A percentile compares a stretch with the other conserved stretches of the same genome.
Conservation (phyloP, 306 rosid species). For the Betula pendula region DNA sequence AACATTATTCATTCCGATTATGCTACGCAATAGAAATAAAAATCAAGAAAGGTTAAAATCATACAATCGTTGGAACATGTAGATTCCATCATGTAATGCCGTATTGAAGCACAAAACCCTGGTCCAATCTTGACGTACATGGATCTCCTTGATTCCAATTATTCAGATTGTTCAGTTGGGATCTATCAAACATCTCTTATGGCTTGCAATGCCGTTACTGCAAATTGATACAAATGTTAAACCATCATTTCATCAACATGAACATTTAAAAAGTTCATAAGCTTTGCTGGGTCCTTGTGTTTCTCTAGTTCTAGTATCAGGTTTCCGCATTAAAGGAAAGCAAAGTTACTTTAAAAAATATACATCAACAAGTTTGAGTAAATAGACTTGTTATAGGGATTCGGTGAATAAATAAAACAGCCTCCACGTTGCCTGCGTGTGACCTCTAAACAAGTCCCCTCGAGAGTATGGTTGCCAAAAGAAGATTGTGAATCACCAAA, state of each 20-base stretch:
- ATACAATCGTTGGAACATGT: constrained; percentile 83
- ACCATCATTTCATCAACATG: constrained; percentile 22
- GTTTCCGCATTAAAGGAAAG: not conserved
- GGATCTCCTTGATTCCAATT: constrained; percentile 84
- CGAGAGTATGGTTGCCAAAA: constrained; percentile 11
- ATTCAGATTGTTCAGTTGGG: constrained; percentile 68
- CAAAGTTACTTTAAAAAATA: not conserved
- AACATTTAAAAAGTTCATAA: not conserved
- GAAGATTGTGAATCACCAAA: constrained; percentile 6
- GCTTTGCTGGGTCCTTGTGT: not conserved
- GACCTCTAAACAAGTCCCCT: not conserved
- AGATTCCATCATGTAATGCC: constrained; percentile 56
- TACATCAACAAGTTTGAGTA: not conserved
- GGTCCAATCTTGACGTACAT: constrained; percentile 68
- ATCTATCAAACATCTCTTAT: constrained; percentile 65
- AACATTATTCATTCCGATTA: not conserved
- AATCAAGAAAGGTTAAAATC: constrained; percentile 25
- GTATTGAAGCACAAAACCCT: constrained; percentile 69
- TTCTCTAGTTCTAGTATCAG: not conserved
- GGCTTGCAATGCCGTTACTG: constrained; percentile 71
- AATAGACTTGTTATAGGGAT: not conserved
- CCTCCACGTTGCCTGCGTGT: not conserved
- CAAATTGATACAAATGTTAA: constrained; percentile 31
- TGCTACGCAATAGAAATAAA: constrained; percentile 21
- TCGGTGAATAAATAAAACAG: not conserved